Evolutionary conservation across 1,284 basidiomycete genomes (phyloP).

Genomic region (Afroboletus lepidellus): DNA sequence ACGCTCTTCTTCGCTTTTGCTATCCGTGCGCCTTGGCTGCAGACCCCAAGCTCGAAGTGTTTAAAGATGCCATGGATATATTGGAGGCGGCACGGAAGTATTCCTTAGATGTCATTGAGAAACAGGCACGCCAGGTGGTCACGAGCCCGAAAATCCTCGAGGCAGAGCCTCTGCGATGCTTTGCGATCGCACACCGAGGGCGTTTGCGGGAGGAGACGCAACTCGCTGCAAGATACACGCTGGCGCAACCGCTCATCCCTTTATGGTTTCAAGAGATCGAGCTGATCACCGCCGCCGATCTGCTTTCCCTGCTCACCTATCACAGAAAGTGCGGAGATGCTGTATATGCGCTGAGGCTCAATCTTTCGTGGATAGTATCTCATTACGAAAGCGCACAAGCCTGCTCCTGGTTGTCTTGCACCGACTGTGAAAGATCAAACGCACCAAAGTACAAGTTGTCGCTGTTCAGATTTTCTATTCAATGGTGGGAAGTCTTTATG

Average conservation of each 20-base stretch:
- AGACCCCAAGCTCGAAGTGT: not conserved
- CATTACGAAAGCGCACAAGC: not conserved
- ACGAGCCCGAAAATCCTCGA: not conserved
- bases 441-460: not conserved
- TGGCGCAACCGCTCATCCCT: not conserved
- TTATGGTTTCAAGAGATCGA: not conserved
- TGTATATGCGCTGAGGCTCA: not conserved
- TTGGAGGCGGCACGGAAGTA: not conserved
- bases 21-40: constrained; percentile 15
- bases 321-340: not conserved
- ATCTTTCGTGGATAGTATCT: not conserved
- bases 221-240: not conserved
- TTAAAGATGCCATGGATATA: not conserved
- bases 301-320: not conserved
- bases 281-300: not conserved
- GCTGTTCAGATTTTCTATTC: not conserved
- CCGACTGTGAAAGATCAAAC: not conserved
- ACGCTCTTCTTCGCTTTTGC: constrained; percentile 4
- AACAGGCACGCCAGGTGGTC: not conserved
- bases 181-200: not conserved
- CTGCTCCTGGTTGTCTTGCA: not conserved
- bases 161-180: not conserved
- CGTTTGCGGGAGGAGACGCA: not conserved
- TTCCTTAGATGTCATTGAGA: not conserved
- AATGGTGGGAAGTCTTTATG: constrained; percentile 22